These are phyloP conservation scores for Musa schizocarpa DNA, from an alignment of 176 grass and related monocot genomes.

Conservation along the genomic window DNA sequence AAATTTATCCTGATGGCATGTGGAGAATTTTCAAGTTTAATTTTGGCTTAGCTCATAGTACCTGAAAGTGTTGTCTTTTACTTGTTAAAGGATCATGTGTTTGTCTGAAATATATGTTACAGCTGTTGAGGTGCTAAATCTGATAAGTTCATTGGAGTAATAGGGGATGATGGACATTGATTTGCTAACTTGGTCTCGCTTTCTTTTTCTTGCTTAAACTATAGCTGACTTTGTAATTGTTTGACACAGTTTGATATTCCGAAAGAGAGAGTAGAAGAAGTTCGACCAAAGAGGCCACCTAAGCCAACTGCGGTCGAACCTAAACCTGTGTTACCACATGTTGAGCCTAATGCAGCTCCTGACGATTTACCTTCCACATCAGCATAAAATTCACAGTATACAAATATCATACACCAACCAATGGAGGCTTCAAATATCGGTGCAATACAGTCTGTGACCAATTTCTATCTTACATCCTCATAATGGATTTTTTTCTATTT, in stretches of 20 bases:
- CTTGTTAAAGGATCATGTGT: no score
- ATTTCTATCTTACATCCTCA: neutral
- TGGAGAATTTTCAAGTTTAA: neutral
- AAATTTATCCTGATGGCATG: no score
- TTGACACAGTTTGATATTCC: conserved; percentile 9
- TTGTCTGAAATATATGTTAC: no score
- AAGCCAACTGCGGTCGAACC: conserved; percentile 8
- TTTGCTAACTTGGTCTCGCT: neutral
- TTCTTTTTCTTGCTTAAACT: neutral
- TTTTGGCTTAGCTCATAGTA: neutral
- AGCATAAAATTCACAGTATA: neutral
- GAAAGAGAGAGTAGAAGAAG: neutral
- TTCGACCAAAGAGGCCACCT: conserved; percentile 12
- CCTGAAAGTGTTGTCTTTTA: neutral
- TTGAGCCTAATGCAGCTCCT: neutral
- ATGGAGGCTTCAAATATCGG: neutral
- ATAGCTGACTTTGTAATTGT: neutral
- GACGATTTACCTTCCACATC: conserved; percentile 16
- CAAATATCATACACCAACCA: neutral
- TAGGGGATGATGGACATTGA: neutral
- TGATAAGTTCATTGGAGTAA: neutral
- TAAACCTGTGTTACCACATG: neutral
- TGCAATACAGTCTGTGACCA: neutral
- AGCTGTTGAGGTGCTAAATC: neutral
- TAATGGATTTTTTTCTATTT: neutral